Conservation (phyloP, 148 eudicot genomes). For the Pharnaceum exiguum region DNA sequence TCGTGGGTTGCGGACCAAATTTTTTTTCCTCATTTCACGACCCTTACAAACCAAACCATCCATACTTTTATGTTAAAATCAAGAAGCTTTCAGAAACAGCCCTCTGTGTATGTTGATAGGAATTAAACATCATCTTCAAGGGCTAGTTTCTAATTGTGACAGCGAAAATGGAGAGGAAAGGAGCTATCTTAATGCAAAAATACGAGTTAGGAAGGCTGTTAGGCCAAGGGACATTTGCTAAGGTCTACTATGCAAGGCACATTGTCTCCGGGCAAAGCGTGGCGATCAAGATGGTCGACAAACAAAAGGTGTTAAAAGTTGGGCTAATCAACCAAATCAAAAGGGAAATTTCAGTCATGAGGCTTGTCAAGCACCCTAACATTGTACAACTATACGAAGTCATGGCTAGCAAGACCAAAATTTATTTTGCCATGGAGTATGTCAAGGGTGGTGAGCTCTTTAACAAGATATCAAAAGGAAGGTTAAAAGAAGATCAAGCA, state of each 20-base stretch:
- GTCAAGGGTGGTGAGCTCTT: slow-evolving; percentile 79
- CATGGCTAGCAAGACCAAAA: slow-evolving; percentile 77
- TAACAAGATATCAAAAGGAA: slow-evolving; percentile 54
- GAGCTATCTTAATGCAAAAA: slow-evolving; percentile 47
- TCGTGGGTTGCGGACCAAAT: no score
- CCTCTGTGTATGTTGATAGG: no score
- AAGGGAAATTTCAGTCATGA: slow-evolving; percentile 79
- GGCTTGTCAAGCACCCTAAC: slow-evolving; percentile 63
- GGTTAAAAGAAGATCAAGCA: slow-evolving; percentile 52
- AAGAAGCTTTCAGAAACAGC: no score
- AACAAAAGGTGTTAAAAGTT: slow-evolving; percentile 48
- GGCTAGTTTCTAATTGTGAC: background rate
- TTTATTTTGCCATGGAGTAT: slow-evolving; percentile 77
- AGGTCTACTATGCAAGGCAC: slow-evolving; percentile 56
- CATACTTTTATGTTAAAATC: no score
- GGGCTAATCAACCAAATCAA: slow-evolving; percentile 69
- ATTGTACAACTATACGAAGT: slow-evolving; percentile 71
- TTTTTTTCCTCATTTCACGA: no score
- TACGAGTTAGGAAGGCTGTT: slow-evolving; percentile 64
- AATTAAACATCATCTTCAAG: no score
- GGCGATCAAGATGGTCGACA: slow-evolving; percentile 68
- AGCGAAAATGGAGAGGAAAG: slow-evolving; percentile 48
- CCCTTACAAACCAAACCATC: no score
- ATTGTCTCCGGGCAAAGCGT: slow-evolving; percentile 44
- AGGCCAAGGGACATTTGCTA: slow-evolving; percentile 81